Evolutionary conservation across 345 rosid genomes (phyloP), one percentile per base, ranked within the genome.

Genomic region (Corchorus capsularis): DNA sequence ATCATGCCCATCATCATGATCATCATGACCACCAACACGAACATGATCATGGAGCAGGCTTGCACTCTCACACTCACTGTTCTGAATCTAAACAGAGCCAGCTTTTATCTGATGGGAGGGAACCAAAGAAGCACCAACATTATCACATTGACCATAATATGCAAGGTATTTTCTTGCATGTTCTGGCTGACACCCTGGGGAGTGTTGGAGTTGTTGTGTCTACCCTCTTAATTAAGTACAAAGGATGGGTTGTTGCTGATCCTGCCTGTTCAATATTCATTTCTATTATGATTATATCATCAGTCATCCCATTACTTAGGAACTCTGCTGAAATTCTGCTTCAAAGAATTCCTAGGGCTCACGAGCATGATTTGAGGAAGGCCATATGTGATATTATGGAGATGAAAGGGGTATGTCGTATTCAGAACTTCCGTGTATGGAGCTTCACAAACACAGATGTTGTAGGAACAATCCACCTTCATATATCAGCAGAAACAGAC

Each of bases 191-290:
- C 77, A 93, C 99, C 61, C 63, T 95, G 94, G 99, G 99, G 79
- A 95, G 99, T 80, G 92, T 93, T 75, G 99, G 99, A 63, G 99
- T 95, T 34, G 97, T 95, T 75, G 71, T 93, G 74, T 95, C 98
- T 4, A 95, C 99, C n/a, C 96, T 95, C 55, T 81, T 95, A 75
- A 93, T 93, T 64, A 89, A 95, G 82, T 95, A 95, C 89, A 95
- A 88, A 73, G 98, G 99, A n/a, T 95, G 99, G 99, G 90, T 93
- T 75, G 91, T 92, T 76, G 97, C 99, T 41, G 99, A 95, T 87
- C 99, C 99, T 72, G 97, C 98, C 5, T 87, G 96, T 83, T 95
- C 99, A 66, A 95, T 95, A 79, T 95, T 95, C 77, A 95, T 95
- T 63, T 93, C 99, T 7, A 73, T 88, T 78, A 76, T 95, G 71